Base-by-base conservation (phyloP, 305 asterid species). In the Fraxinus albicans region DNA sequence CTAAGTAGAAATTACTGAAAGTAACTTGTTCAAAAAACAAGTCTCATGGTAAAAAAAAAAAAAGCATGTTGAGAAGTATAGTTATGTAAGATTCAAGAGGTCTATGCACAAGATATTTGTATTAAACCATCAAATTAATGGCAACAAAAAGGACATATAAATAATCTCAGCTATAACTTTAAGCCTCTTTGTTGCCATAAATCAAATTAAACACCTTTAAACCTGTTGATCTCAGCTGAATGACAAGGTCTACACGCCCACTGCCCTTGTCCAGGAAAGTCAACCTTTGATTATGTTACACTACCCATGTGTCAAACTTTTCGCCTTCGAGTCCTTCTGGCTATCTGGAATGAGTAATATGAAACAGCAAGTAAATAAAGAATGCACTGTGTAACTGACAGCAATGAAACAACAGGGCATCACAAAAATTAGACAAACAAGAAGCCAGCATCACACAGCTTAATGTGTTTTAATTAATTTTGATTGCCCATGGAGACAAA, bases 291-390 rank as follows among this genome's bases (percentile, higher is more conserved):
- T n/a, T 19, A 58, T 58, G 67, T 58, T 6, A n/a, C 2, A 53
- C 8, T 53, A 8, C 23, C 74, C 47, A 53, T 21, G 12, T 81
- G 55, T 79, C 81, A 84, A 76, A 73, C 77, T 73, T 85, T 87
- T 73, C 4, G 87, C 79, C 89, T 87, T 72, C 81, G 85, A 72
- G 80, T 85, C 83, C 88, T 85, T 27, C 85, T 77, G 4, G 83
- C 75, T 65, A 70, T 38, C 91, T 83, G 88, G 15, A 77, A 77
- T 38, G 21, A 6, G 72, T 70, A 35, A 73, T 69, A 25, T 0
- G 23, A 7, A 63, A 36, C 38, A 74, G 3, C 40, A 3, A 19
- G 50, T 31, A 29, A 70, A 23, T 80, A 63, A 4, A 77, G 38
- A 74, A 6, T 36, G 6, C 8, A 63, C 13, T 6, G 15, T 38